Evolutionary conservation across 78 protist genomes (phyloP).

Genomic region (Dictyostelium intermedium): DNA sequence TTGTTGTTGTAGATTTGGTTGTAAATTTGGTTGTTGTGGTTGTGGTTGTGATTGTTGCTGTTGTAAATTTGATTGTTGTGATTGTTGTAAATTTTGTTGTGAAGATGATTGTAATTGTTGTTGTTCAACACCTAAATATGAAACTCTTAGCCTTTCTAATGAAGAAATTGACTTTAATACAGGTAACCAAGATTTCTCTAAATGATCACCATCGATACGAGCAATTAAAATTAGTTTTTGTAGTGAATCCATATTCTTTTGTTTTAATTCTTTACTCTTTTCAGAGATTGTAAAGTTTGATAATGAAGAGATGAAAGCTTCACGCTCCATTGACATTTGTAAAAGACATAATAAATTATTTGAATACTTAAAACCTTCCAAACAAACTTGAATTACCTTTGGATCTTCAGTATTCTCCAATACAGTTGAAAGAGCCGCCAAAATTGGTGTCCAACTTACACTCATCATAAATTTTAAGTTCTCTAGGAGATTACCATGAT

Average conservation of each 20-base stretch:
- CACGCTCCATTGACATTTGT: conserved; percentile 88
- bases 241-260: conserved; percentile 93
- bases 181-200: conserved; percentile 90
- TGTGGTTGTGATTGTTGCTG: background rate
- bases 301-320: conserved; percentile 94
- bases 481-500: conserved; percentile 63
- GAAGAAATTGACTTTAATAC: conserved; percentile 86
- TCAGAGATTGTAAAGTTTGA: conserved; percentile 91
- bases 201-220: conserved; percentile 89
- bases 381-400: conserved; percentile 61
- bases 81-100: too few relatives aligned
- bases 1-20: background rate
- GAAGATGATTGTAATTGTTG: background rate
- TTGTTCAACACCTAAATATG: conserved; percentile 61
- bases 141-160: conserved; percentile 86
- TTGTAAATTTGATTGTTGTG: background rate
- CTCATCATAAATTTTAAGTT: conserved; percentile 83
- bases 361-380: conserved; percentile 89
- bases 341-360: conserved; percentile 86
- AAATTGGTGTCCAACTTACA: conserved; percentile 82
- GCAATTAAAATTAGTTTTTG: conserved; percentile 89
- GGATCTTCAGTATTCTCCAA: conserved; percentile 84
- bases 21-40: background rate
- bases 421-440: conserved; percentile 85
- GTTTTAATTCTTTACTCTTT: conserved; percentile 65